Conservation (phyloP, 2,329 filamentous ascomycete genomes). For the Grosmannia serpens region DNA sequence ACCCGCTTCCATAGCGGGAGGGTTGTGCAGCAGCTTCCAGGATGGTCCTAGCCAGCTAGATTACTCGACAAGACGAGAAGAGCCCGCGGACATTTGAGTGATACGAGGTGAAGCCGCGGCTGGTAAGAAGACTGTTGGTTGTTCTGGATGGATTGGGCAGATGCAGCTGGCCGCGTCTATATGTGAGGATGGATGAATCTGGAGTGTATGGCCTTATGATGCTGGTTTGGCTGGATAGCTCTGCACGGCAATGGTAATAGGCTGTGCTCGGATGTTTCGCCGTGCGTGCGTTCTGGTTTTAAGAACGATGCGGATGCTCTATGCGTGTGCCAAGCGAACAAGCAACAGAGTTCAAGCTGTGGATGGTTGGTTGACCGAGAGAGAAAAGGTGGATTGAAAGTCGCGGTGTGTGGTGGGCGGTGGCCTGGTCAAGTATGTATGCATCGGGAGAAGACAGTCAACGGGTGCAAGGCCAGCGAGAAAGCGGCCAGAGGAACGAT, state of each 20-base stretch:
- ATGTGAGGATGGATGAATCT: too few relatives aligned
- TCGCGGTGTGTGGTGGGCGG: conserved; percentile 4
- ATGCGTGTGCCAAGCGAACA: background rate
- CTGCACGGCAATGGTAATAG: background rate
- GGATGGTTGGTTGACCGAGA: background rate
- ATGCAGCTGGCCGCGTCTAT: background rate
- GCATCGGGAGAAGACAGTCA: conserved; percentile 4
- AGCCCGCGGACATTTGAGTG: background rate
- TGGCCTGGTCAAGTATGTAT: conserved; percentile 9
- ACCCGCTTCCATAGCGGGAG: conserved; percentile 28
- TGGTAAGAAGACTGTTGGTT: background rate
- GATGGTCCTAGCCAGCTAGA: conserved; percentile 3
- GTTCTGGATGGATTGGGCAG: background rate
- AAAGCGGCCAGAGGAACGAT: conserved; percentile 2
- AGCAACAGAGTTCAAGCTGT: background rate
- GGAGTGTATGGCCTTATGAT: background rate
- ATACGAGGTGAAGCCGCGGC: background rate
- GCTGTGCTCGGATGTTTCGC: background rate
- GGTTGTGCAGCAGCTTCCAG: background rate
- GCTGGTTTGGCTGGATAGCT: background rate
- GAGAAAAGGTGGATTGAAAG: conserved; percentile 1
- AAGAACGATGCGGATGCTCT: background rate
- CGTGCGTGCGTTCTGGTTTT: background rate
- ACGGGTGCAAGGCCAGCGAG: conserved; percentile 1
- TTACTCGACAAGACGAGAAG: conserved; percentile 1